Evolutionary conservation across 129 eudicot species (phyloP).

Genomic region (Saussurea involucrata): DNA sequence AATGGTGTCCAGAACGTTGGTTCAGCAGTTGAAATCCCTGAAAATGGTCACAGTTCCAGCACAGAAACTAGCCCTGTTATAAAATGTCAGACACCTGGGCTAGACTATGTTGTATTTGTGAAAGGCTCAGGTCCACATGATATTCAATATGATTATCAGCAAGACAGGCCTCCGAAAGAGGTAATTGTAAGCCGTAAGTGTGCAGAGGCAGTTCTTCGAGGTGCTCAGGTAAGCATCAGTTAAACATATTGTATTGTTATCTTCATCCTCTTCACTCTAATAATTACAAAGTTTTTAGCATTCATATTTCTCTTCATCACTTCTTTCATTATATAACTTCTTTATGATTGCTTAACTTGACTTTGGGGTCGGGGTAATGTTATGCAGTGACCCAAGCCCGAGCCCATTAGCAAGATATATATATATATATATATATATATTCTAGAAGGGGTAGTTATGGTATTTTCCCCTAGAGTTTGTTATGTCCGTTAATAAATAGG

Average conservation of each 20-base stretch:
- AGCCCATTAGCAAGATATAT: no score
- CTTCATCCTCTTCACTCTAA: not conserved
- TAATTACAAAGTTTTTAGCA: not conserved
- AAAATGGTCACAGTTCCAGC: slow-evolving; percentile 10
- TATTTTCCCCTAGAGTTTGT: no score
- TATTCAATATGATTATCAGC: slow-evolving; percentile 48
- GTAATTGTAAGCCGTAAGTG: slow-evolving; percentile 95
- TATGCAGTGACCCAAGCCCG: no score
- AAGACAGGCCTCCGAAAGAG: slow-evolving; percentile 70
- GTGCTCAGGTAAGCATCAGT: slow-evolving; percentile 68
- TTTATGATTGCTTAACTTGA: not conserved
- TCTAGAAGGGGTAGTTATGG: no score
- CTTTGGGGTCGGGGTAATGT: no score
- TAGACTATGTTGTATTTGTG: slow-evolving; percentile 83
- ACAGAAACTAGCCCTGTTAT: slow-evolving; percentile 28
- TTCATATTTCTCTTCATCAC: not conserved
- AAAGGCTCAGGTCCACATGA: slow-evolving; percentile 92
- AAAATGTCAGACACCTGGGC: slow-evolving; percentile 77
- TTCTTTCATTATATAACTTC: not conserved
- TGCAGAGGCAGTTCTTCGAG: slow-evolving; percentile 98
- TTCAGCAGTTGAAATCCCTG: slow-evolving; percentile 15
- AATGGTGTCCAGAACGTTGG: not conserved
- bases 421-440: no score
- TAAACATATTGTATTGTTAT: not conserved
- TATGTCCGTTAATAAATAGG: no score